Conservation (phyloP, 441 rosid species). For the Pelargonium fulgidum region DNA sequence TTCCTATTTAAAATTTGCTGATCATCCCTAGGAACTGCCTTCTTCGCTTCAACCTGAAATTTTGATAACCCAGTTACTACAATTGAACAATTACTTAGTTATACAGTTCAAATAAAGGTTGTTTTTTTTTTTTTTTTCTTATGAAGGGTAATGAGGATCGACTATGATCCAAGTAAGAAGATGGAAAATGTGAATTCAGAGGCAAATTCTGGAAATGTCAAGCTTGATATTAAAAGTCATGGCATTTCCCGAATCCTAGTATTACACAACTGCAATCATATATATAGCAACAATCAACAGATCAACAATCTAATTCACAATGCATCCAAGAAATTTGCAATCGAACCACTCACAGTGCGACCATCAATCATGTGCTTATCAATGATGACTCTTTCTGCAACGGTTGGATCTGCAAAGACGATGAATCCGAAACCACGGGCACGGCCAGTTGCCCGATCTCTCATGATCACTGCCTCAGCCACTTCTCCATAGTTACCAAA, state of each 20-base stretch:
- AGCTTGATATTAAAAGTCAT: neutral
- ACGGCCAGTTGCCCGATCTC: slow-evolving; percentile 62
- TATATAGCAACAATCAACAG: slow-evolving; percentile 9
- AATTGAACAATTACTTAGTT: slow-evolving; percentile 17
- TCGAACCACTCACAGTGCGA: slow-evolving; percentile 47
- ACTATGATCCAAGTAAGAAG: neutral
- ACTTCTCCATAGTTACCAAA: slow-evolving; percentile 56
- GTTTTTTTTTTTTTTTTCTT: too few relatives aligned
- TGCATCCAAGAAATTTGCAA: slow-evolving; percentile 11
- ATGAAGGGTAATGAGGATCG: slow-evolving; percentile 1
- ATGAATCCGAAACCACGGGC: slow-evolving; percentile 74
- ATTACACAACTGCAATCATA: slow-evolving; percentile 11
- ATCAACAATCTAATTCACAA: slow-evolving; percentile 15
- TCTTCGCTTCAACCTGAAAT: slow-evolving; percentile 70
- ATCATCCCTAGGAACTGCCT: slow-evolving; percentile 66
- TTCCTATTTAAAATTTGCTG: slow-evolving; percentile 44
- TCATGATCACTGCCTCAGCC: slow-evolving; percentile 63
- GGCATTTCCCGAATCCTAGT: slow-evolving; percentile 7
- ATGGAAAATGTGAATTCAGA: slow-evolving; percentile 11
- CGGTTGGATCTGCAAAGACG: slow-evolving; percentile 57
- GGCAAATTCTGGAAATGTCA: neutral
- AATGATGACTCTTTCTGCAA: slow-evolving; percentile 65
- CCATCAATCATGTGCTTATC: slow-evolving; percentile 72
- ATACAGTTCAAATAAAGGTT: slow-evolving; percentile 9
- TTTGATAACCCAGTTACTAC: slow-evolving; percentile 16